Evolutionary conservation across 1,284 basidiomycete species (phyloP).

Genomic region (Exobasidium cylindrosporum): DNA sequence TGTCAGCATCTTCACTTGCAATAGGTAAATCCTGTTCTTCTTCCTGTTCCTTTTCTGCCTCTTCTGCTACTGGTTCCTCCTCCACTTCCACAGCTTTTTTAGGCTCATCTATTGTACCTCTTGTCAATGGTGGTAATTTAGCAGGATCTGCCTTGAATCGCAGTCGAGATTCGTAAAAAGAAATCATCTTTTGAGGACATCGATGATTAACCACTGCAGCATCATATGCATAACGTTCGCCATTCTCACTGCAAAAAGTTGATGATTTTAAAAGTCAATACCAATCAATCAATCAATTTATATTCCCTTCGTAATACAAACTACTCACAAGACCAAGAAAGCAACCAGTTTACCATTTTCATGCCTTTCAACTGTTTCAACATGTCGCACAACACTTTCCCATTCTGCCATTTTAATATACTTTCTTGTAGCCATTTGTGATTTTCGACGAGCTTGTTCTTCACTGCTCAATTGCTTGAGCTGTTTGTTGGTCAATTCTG

Average conservation of each 20-base stretch:
- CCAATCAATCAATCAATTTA: neutral
- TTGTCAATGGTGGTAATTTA: neutral
- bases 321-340: conserved; percentile 26
- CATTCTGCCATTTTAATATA: conserved; percentile 34
- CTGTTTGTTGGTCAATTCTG: neutral
- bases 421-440: conserved; percentile 23
- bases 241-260: conserved; percentile 14
- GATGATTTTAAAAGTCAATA: neutral
- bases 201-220: conserved; percentile 25
- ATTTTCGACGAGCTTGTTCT: conserved; percentile 18
- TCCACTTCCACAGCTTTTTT: neutral
- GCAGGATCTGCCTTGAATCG: conserved; percentile 9
- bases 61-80: neutral
- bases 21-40: too few species aligned
- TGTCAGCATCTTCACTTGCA: too few species aligned
- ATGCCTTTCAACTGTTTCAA: conserved; percentile 32
- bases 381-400: conserved; percentile 31
- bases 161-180: conserved; percentile 30
- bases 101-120: neutral
- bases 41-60: too few species aligned
- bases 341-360: conserved; percentile 25
- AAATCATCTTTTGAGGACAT: conserved; percentile 32
- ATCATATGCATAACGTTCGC: conserved; percentile 29
- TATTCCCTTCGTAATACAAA: neutral
- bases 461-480: conserved; percentile 15